These are phyloP conservation scores for Pythium periplocum DNA, from an alignment of 352 stramenopile species.

Conservation along the genomic window DNA sequence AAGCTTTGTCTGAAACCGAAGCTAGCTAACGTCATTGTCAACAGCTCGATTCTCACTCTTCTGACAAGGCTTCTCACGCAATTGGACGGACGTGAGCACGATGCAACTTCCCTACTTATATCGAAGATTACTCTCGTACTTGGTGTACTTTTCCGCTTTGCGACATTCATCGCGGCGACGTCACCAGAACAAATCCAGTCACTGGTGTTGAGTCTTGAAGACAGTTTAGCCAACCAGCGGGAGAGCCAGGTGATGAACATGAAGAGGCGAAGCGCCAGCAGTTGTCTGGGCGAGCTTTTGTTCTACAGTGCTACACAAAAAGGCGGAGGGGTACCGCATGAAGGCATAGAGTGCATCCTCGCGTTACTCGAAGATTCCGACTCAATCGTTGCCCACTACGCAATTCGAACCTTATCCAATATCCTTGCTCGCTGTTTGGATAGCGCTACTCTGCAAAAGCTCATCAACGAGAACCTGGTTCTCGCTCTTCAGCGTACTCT, in stretches of 20 bases:
- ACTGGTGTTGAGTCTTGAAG: constrained; percentile 20
- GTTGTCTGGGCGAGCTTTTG: constrained; percentile 60
- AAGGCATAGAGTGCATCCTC: constrained; percentile 29
- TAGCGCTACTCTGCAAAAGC: constrained; percentile 14
- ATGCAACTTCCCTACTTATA: constrained; percentile 2
- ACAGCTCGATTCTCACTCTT: constrained; percentile 69
- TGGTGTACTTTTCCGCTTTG: constrained; percentile 60
- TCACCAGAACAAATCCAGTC: constrained; percentile 47
- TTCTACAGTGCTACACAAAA: constrained; percentile 73
- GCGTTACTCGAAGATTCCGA: constrained; percentile 33
- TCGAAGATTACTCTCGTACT: constrained; percentile 55
- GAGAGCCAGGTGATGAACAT: too few relatives aligned
- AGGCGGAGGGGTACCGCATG: constrained; percentile 27
- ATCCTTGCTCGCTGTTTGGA: constrained; percentile 47
- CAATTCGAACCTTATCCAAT: constrained; percentile 51
- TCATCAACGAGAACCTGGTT: constrained; percentile 44
- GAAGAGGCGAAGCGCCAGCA: too few relatives aligned
- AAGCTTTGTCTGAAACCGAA: constrained; percentile 42
- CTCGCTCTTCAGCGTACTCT: constrained; percentile 8
- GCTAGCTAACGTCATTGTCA: constrained; percentile 77
- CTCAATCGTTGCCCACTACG: constrained; percentile 43
- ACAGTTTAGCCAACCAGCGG: too few relatives aligned
- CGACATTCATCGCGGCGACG: constrained; percentile 62
- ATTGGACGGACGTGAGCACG: constrained; percentile 4
- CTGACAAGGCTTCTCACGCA: constrained; percentile 25